phyloP scores from a whole-genome alignment of 1,284 basidiomycete genomes.

The Calocybe gambosa region DNA sequence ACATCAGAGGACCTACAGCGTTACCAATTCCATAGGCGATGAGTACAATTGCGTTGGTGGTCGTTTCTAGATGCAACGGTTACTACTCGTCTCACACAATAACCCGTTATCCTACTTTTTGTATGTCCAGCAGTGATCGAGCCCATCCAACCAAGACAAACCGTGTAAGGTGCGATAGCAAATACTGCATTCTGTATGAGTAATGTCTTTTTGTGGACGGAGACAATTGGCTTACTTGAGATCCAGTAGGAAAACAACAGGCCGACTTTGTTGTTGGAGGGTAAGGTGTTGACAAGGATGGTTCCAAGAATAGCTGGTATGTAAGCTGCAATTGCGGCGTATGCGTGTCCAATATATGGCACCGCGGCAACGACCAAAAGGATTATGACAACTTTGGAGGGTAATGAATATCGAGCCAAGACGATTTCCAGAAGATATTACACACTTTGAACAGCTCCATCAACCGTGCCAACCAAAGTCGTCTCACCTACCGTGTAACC shows the following conservation, averaged over 20 bases:
- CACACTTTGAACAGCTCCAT: conserved; percentile 63
- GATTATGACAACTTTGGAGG: conserved; percentile 48
- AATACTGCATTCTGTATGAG: conserved; percentile 39
- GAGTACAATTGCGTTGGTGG: conserved; percentile 70
- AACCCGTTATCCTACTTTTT: conserved; percentile 42
- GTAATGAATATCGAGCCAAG: background rate
- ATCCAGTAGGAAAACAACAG: conserved; percentile 69
- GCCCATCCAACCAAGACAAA: conserved; percentile 66
- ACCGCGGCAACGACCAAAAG: conserved; percentile 55
- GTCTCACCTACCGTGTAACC: conserved; percentile 70
- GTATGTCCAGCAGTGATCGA: conserved; percentile 70
- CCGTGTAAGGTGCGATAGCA: conserved; percentile 62
- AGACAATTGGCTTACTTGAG: conserved; percentile 43
- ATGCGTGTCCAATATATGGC: conserved; percentile 51
- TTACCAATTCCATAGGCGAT: conserved; percentile 71
- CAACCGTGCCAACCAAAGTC: conserved; percentile 71
- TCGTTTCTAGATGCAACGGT: conserved; percentile 39
- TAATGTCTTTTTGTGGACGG: background rate
- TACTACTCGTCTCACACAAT: conserved; percentile 3
- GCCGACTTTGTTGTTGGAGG: conserved; percentile 62
- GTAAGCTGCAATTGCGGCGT: conserved; percentile 57
- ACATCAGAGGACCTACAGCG: conserved; percentile 70
- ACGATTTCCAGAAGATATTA: background rate
- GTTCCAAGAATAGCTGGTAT: conserved; percentile 64
- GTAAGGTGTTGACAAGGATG: conserved; percentile 62